Conservation (phyloP, 345 rosid species). For the Populus ilicifolia region DNA sequence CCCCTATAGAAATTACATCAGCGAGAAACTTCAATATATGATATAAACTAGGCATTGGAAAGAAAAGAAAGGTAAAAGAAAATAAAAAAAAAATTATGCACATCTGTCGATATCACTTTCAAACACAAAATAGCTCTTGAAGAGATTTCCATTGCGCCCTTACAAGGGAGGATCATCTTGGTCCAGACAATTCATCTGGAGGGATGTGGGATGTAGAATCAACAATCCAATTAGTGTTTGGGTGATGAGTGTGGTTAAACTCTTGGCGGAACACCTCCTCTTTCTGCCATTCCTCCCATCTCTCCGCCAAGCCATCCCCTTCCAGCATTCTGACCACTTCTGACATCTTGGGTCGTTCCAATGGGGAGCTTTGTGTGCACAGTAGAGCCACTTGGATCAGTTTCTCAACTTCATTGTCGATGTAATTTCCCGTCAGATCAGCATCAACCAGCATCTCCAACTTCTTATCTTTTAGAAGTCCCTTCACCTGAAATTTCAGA, state of each 20-base stretch:
- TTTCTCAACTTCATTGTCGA: slow-evolving; percentile 64
- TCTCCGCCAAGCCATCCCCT: slow-evolving; percentile 84
- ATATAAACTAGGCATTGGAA: slow-evolving; percentile 20
- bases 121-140: slow-evolving; percentile 16
- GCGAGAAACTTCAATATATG: slow-evolving; percentile 10
- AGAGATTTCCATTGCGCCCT: not conserved
- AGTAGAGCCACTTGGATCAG: slow-evolving; percentile 83
- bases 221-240: slow-evolving; percentile 47
- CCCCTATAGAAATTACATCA: slow-evolving; percentile 35
- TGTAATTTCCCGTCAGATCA: slow-evolving; percentile 58
- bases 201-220: slow-evolving; percentile 61
- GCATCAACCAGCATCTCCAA: slow-evolving; percentile 67
- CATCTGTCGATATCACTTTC: slow-evolving; percentile 19
- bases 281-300: slow-evolving; percentile 97
- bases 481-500: slow-evolving; percentile 69
- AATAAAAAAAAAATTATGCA: slow-evolving; percentile 29
- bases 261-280: slow-evolving; percentile 67
- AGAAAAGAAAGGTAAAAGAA: not conserved
- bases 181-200: slow-evolving; percentile 74
- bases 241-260: slow-evolving; percentile 33
- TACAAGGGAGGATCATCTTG: slow-evolving; percentile 49
- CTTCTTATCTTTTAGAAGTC: slow-evolving; percentile 72
- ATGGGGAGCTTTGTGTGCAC: slow-evolving; percentile 68
- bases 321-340: slow-evolving; percentile 95
- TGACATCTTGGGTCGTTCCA: slow-evolving; percentile 89